A percentile compares a stretch with the other conserved stretches of the same genome.
These are phyloP conservation scores for Gaultheria prostrata DNA, from an alignment of 148 eudicot species.

Conservation along the genomic window DNA sequence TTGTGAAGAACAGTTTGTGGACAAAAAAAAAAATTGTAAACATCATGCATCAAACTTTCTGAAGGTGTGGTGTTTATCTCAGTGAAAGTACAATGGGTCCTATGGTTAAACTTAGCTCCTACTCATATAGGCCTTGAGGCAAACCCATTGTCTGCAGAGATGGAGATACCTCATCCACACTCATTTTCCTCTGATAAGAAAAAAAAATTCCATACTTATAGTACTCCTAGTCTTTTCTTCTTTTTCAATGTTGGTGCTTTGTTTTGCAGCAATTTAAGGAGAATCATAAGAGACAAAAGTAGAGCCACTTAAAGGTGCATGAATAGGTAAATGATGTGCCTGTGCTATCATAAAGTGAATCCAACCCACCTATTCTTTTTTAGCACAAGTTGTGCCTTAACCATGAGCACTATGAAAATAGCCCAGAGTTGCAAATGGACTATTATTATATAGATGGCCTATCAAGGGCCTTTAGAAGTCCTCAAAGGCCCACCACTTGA, in stretches of 20 bases:
- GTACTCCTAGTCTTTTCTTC: background rate
- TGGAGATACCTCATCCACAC: conserved; percentile 46
- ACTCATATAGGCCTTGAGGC: conserved; percentile 53
- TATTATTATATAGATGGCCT: background rate
- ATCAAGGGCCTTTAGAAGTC: background rate
- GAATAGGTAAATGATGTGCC: conserved; percentile 11
- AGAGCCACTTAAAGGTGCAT: background rate
- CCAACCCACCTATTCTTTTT: background rate
- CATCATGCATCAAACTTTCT: conserved; percentile 3
- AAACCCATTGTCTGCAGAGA: conserved; percentile 57
- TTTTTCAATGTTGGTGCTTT: background rate
- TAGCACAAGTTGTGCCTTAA: background rate
- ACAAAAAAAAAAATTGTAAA: background rate
- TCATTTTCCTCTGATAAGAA: background rate
- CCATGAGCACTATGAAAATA: too few relatives aligned
- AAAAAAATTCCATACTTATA: too few relatives aligned
- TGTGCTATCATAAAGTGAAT: conserved; percentile 12
- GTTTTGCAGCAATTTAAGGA: background rate
- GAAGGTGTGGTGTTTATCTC: conserved; percentile 44
- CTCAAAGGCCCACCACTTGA: background rate
- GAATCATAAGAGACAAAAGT: background rate
- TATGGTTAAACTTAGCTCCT: conserved; percentile 34
- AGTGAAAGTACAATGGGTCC: conserved; percentile 23
- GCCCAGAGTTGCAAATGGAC: background rate
- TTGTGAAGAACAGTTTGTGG: background rate